A percentile compares a stretch with the other conserved stretches of the same genome.
phyloP scores from a whole-genome alignment of 768 basidiomycete species.

The Termitomyces titanicus region DNA sequence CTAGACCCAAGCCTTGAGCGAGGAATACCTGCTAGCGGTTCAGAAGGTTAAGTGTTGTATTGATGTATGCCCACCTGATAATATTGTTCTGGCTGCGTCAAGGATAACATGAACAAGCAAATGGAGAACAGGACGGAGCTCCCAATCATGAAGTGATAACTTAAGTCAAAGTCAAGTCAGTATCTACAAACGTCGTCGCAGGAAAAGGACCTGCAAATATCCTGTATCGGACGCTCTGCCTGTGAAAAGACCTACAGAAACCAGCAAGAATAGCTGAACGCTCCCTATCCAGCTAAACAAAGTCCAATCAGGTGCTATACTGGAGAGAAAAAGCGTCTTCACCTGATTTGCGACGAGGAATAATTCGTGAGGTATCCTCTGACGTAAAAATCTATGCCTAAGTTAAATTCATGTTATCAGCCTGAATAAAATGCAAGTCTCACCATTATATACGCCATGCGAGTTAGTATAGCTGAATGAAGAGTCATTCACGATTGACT shows the following conservation, averaged over 20 bases:
- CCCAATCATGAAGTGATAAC: slow-evolving; percentile 26
- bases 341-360: slow-evolving; percentile 24
- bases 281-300: slow-evolving; percentile 26
- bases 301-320: neutral
- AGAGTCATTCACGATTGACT: neutral
- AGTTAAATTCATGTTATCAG: neutral
- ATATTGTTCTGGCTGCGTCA: slow-evolving; percentile 22
- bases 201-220: slow-evolving; percentile 17
- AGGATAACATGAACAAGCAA: slow-evolving; percentile 30
- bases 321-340: neutral
- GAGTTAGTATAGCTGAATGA: slow-evolving; percentile 19
- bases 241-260: slow-evolving; percentile 22
- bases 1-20: slow-evolving; percentile 43
- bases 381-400: slow-evolving; percentile 22
- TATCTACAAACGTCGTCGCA: neutral
- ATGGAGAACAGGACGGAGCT: slow-evolving; percentile 25
- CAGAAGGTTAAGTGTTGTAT: neutral
- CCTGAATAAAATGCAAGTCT: neutral
- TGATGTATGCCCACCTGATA: slow-evolving; percentile 20
- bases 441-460: slow-evolving; percentile 21
- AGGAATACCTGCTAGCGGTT: slow-evolving; percentile 36
- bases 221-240: slow-evolving; percentile 24
- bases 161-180: neutral
- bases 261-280: slow-evolving; percentile 21
- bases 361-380: slow-evolving; percentile 20